Evolutionary conservation across 1,139 yeast species (phyloP).

Genomic region (Zygosaccharomyces sapae): DNA sequence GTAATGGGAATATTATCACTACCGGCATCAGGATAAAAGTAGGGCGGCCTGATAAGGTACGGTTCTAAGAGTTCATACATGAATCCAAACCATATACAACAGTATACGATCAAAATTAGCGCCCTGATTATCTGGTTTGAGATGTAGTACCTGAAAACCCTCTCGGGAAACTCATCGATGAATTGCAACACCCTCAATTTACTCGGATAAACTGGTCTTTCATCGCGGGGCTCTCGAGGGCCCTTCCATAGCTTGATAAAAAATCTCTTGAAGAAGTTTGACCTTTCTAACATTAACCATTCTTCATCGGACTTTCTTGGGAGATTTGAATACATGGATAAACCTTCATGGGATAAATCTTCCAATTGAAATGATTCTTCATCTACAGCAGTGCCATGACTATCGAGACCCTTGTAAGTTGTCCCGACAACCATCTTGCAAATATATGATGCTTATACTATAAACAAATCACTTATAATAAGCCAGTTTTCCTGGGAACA

Average conservation of each 20-base stretch:
- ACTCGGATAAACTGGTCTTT: constrained; percentile 41
- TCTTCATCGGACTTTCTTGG: constrained; percentile 31
- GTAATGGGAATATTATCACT: constrained; percentile 27
- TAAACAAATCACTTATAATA: background rate
- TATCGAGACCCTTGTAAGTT: background rate
- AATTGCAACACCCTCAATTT: constrained; percentile 26
- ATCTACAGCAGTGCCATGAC: background rate
- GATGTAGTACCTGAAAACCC: constrained; percentile 35
- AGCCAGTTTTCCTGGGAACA: too few species aligned
- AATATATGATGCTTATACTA: background rate
- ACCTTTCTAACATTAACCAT: constrained; percentile 42
- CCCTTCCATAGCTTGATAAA: constrained; percentile 46
- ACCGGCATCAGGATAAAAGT: constrained; percentile 21
- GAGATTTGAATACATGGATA: background rate
- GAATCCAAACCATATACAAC: constrained; percentile 32
- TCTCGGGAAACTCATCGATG: constrained; percentile 46
- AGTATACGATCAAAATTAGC: constrained; percentile 40
- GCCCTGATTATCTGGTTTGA: constrained; percentile 34
- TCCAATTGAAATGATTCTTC: constrained; percentile 5
- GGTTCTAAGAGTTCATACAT: constrained; percentile 27
- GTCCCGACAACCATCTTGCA: background rate
- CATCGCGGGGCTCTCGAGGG: constrained; percentile 47
- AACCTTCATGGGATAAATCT: constrained; percentile 1
- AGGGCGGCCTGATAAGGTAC: constrained; percentile 30
- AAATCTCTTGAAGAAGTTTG: constrained; percentile 25